Evolutionary conservation across 169 alveolate genomes (phyloP).

Genomic region (Theileria parva): DNA sequence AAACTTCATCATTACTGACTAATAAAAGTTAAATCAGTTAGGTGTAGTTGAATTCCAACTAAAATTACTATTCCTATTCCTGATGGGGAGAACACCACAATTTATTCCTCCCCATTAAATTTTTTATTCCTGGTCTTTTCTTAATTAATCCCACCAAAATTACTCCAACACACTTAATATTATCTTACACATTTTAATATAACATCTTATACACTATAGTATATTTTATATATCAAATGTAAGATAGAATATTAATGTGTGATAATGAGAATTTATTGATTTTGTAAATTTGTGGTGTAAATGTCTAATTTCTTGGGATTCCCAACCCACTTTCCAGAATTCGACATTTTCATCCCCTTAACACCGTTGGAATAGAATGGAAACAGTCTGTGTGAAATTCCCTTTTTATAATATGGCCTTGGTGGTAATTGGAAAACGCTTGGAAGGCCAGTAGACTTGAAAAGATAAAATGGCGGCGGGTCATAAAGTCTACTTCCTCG

Average conservation of each 20-base stretch:
- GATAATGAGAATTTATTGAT: neutral
- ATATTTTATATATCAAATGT: no score
- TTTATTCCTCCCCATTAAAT: no score
- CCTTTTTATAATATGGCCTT: conserved; percentile 53
- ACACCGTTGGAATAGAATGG: conserved; percentile 35
- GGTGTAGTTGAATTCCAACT: neutral
- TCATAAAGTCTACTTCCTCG: conserved; percentile 23
- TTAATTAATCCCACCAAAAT: no score
- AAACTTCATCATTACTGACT: neutral
- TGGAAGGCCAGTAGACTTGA: conserved; percentile 58
- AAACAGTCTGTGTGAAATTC: conserved; percentile 43
- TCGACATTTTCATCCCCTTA: conserved; percentile 30
- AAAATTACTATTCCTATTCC: neutral
- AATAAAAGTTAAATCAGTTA: no score
- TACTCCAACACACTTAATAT: no score
- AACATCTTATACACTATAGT: no score
- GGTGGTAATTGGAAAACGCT: conserved; percentile 45
- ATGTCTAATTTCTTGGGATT: conserved; percentile 13
- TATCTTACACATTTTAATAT: no score
- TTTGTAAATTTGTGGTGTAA: conserved; percentile 8
- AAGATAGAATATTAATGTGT: no score
- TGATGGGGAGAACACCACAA: no score
- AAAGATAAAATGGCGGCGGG: conserved; percentile 61
- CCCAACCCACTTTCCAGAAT: conserved; percentile 41
- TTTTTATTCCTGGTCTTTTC: no score